A percentile compares a stretch with the other conserved stretches of the same genome.
phyloP scores from a whole-genome alignment of 2,329 filamentous ascomycete genomes.

The Claviceps arundinis region DNA sequence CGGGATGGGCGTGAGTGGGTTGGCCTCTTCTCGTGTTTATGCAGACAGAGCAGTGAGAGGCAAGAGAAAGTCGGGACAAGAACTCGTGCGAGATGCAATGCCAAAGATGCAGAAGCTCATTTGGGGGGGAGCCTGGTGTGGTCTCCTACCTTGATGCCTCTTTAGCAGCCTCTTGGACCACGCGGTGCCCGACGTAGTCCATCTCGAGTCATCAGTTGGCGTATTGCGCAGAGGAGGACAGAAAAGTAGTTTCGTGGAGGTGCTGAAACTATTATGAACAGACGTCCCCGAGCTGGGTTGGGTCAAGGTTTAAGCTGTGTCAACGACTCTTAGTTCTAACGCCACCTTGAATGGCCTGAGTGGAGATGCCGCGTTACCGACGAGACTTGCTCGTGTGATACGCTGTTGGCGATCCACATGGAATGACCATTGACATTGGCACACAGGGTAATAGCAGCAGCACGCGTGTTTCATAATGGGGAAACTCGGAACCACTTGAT shows the following conservation, averaged over 20 bases:
- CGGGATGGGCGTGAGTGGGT: not conserved
- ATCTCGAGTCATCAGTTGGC: constrained; percentile 18
- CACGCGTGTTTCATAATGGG: too few species aligned
- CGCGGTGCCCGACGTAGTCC: constrained; percentile 45
- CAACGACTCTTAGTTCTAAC: not conserved
- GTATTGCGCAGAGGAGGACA: not conserved
- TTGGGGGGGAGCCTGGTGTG: not conserved
- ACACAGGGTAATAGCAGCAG: too few species aligned
- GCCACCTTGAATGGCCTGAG: not conserved
- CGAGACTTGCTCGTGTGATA: not conserved
- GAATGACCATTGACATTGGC: too few species aligned
- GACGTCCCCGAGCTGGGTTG: not conserved
- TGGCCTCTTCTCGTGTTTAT: too few species aligned
- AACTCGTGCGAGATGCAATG: not conserved
- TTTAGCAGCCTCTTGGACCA: constrained; percentile 38
- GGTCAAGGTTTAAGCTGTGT: not conserved
- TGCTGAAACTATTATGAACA: not conserved
- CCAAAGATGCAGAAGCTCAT: not conserved
- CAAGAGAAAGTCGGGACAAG: too few species aligned
- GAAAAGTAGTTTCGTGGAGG: not conserved
- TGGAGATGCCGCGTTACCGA: not conserved
- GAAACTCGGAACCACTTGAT: too few species aligned
- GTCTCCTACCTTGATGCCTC: constrained; percentile 24
- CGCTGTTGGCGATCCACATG: not conserved
- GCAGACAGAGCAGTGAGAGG: too few species aligned